A percentile compares a stretch with the other conserved stretches of the same genome.
Evolutionary conservation across 1,139 yeast genomes (phyloP).

Genomic region (Geotrichum reessii): DNA sequence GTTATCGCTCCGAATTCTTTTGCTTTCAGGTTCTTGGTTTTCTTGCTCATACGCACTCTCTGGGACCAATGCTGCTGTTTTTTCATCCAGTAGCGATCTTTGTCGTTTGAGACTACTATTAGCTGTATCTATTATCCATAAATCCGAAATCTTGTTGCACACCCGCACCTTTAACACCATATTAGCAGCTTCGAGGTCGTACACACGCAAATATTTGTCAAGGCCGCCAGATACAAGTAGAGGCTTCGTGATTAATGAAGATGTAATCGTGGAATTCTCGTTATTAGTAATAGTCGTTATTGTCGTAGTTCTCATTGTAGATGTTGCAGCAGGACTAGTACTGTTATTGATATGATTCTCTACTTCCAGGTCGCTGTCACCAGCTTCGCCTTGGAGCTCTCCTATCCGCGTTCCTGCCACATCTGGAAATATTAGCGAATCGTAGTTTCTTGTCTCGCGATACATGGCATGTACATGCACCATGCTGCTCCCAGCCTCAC

Average conservation of each 20-base stretch:
- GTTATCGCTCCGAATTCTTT: neutral
- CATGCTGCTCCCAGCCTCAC: conserved; percentile 26
- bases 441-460: neutral
- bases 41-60: neutral
- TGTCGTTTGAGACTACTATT: conserved; percentile 1
- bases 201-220: conserved; percentile 71
- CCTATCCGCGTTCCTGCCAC: conserved; percentile 14
- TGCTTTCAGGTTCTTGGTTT: neutral
- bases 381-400: neutral
- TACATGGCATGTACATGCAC: conserved; percentile 3
- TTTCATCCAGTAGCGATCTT: neutral
- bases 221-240: conserved; percentile 59
- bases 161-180: conserved; percentile 58
- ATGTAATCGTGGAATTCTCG: neutral
- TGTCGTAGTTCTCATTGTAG: neutral
- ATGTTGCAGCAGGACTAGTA: neutral
- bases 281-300: neutral
- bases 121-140: conserved; percentile 40
- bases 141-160: conserved; percentile 57
- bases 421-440: neutral
- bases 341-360: conserved; percentile 3
- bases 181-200: conserved; percentile 52
- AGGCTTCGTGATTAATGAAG: neutral
- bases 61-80: neutral
- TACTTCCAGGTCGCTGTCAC: conserved; percentile 8